Percentiles rank a stretch among this genome's conserved stretches.
phyloP scores from a whole-genome alignment of 176 grass and related monocot species.

The Raddia distichophylla region DNA sequence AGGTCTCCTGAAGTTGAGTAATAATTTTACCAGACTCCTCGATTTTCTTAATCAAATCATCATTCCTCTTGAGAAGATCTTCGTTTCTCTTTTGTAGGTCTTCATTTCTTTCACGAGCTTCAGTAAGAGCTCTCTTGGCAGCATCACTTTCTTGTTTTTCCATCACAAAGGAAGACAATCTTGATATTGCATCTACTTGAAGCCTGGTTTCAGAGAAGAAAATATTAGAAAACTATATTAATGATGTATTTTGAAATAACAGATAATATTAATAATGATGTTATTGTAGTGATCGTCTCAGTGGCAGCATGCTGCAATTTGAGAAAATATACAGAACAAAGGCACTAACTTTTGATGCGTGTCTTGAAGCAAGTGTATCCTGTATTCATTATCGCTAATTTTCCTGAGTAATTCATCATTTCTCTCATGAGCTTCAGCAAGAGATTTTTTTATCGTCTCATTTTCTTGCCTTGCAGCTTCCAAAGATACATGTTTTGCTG shows the following conservation, averaged over 20 bases:
- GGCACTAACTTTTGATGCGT: conserved; percentile 56
- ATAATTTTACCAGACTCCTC: conserved; percentile 57
- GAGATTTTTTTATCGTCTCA: conserved; percentile 45
- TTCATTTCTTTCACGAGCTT: conserved; percentile 72
- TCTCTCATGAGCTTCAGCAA: conserved; percentile 56
- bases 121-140: conserved; percentile 56
- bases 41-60: conserved; percentile 67
- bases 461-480: conserved; percentile 51
- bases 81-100: conserved; percentile 61
- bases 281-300: conserved; percentile 1
- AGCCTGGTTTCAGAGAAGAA: conserved; percentile 51
- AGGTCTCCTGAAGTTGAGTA: conserved; percentile 61
- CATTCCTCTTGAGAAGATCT: conserved; percentile 58
- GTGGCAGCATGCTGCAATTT: conserved; percentile 16
- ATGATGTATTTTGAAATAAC: neutral
- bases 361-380: conserved; percentile 63
- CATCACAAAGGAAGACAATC: conserved; percentile 65
- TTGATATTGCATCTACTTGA: conserved; percentile 70
- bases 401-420: conserved; percentile 61
- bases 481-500: conserved; percentile 52
- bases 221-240: conserved; percentile 25
- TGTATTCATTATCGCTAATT: conserved; percentile 63
- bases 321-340: conserved; percentile 29
- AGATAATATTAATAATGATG: conserved; percentile 13
- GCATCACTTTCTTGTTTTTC: conserved; percentile 70